Conservation (phyloP, 768 basidiomycete species). For the Mycena sanguinolenta region DNA sequence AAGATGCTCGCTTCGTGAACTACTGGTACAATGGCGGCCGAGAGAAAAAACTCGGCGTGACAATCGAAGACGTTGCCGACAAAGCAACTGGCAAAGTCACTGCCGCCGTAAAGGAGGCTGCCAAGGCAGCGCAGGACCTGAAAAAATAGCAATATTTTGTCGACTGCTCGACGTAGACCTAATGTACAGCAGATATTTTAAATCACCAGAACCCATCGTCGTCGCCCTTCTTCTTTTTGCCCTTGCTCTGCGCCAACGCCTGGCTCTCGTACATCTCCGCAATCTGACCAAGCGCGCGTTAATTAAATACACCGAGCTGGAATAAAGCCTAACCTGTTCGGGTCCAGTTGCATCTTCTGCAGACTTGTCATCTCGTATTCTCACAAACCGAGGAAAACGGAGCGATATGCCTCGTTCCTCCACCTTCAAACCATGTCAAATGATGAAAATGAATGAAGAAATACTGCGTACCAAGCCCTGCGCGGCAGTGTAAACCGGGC, state of each 20-base stretch:
- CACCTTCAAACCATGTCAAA: slow-evolving; percentile 58
- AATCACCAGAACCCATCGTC: slow-evolving; percentile 85
- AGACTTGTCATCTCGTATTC: slow-evolving; percentile 92
- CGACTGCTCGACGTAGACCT: slow-evolving; percentile 39
- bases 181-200: slow-evolving; percentile 37
- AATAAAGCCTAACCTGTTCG: slow-evolving; percentile 76
- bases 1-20: slow-evolving; percentile 87
- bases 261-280: slow-evolving; percentile 96
- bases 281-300: slow-evolving; percentile 68
- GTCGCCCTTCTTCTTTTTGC: slow-evolving; percentile 77
- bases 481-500: slow-evolving; percentile 96
- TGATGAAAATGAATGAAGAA: slow-evolving; percentile 18
- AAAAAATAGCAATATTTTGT: slow-evolving; percentile 38
- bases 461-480: slow-evolving; percentile 79
- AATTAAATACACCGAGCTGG: slow-evolving; percentile 13
- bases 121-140: slow-evolving; percentile 53
- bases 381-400: slow-evolving; percentile 95
- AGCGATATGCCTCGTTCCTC: slow-evolving; percentile 95
- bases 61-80: slow-evolving; percentile 40
- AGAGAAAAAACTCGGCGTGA: slow-evolving; percentile 72
- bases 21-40: slow-evolving; percentile 94
- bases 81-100: slow-evolving; percentile 59
- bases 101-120: slow-evolving; percentile 66
- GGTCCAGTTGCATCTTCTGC: slow-evolving; percentile 94
- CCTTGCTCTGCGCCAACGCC: slow-evolving; percentile 81